phyloP scores from a whole-genome alignment of 2,329 filamentous ascomycete genomes.

The Podosphaera fusca region DNA sequence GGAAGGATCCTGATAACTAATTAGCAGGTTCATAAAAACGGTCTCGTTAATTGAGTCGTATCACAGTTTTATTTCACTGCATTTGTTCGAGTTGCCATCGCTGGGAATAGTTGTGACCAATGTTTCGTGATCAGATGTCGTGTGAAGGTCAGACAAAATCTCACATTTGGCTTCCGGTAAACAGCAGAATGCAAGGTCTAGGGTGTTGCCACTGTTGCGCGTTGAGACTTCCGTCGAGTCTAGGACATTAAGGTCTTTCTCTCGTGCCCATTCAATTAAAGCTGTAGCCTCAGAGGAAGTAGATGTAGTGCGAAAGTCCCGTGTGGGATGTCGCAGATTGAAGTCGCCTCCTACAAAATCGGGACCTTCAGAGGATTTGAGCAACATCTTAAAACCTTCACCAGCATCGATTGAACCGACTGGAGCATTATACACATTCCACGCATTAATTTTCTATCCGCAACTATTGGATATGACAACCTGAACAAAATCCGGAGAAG shows the following conservation, averaged over 20 bases:
- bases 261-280: not conserved
- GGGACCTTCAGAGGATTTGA: not conserved
- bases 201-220: not conserved
- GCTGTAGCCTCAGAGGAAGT: not conserved
- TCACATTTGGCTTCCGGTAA: not conserved
- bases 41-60: too few relatives aligned
- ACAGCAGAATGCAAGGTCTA: not conserved
- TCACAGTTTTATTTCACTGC: too few relatives aligned
- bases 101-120: not conserved
- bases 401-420: not conserved
- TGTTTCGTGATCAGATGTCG: not conserved
- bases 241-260: not conserved
- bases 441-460: not conserved
- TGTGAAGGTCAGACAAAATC: not conserved
- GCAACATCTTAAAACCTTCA: not conserved
- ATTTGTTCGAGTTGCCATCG: too few relatives aligned
- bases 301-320: not conserved
- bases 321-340: not conserved
- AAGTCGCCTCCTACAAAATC: not conserved
- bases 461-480: not conserved
- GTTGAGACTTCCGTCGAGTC: not conserved
- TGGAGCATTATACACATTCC: not conserved
- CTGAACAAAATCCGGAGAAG: not conserved
- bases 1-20: too few relatives aligned
- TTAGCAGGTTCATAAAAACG: too few relatives aligned